Base-by-base conservation (phyloP, 2,329 filamentous ascomycete species). In the Septoria petroselini region DNA sequence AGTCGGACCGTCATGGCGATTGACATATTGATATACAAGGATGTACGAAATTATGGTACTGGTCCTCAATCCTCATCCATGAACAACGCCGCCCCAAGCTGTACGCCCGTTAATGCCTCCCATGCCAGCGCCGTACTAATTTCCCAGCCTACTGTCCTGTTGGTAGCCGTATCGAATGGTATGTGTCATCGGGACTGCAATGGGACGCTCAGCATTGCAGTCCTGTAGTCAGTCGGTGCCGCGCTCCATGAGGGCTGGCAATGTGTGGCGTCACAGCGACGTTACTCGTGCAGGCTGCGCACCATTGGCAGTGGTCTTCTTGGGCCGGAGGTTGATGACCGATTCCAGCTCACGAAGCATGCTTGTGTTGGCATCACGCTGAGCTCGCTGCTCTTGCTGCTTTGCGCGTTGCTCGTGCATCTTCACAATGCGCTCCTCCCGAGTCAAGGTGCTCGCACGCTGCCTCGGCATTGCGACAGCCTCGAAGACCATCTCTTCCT, bases 311-410 rank as follows among this genome's bases (percentile, higher is more conserved):
- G 17, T 37, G 5, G 30, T 25, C 30, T 54, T 54, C 52, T 57
- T 57, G 14, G 51, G 51, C 17, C 54, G 38, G 25, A 68, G 46
- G 25, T 63, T 67, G 46, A 97, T 94, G 53, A 98, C 83, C 55
- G 88, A 91, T 73, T 96, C 89, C 51, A 98, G 76, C 71, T 98
- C 93, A 56, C 86, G 84, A 56, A 98, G 78, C 88, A 98, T 95
- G 60, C 86, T 88, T 35, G 84, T 87, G 56, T 83, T 94, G 8
- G 88, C 86, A 55, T 96, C 89, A 37, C 82, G 75, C 64, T 86
- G 85, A 60, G 91, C 87, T 48, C 83, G 81, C 33, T 83, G 74
- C 33, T 82, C 76, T 15, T 86, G 85, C 65, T 88, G 86, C 55
- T 81, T 81, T 46, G 83, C 83, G 50, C 91, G 80, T 37, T 97